phyloP scores from a whole-genome alignment of 2,329 filamentous ascomycete genomes.

The Colletotrichum chrysophilum region DNA sequence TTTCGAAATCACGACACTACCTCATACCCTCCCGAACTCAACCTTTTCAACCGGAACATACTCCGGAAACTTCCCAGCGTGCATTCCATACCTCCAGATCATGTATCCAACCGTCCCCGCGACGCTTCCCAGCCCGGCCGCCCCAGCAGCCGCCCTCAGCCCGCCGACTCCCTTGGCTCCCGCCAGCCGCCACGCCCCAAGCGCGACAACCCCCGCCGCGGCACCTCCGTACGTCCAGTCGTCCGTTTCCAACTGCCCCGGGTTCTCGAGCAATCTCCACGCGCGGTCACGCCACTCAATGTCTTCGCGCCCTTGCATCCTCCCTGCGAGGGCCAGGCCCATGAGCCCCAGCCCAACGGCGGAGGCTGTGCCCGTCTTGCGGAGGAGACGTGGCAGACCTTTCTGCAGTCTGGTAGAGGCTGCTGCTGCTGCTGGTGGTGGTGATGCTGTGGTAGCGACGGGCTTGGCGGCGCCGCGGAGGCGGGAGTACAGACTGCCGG shows the following conservation, averaged over 20 bases:
- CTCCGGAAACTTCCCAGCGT: constrained; percentile 44
- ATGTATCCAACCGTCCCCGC: constrained; percentile 54
- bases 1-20: background rate
- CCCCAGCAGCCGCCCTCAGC: constrained; percentile 47
- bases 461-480: constrained; percentile 21
- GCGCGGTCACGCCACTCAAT: constrained; percentile 70
- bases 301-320: constrained; percentile 61
- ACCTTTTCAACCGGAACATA: constrained; percentile 14
- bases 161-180: constrained; percentile 27
- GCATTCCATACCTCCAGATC: constrained; percentile 54
- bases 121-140: constrained; percentile 52
- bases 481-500: constrained; percentile 32
- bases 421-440: background rate
- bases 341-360: constrained; percentile 49
- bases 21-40: constrained; percentile 13
- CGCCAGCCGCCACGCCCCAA: constrained; percentile 31
- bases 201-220: constrained; percentile 33
- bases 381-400: constrained; percentile 41
- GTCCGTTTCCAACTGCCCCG: constrained; percentile 61
- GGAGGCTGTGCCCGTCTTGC: constrained; percentile 49
- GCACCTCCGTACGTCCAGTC: constrained; percentile 55
- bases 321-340: constrained; percentile 44
- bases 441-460: background rate
- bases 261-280: constrained; percentile 65
- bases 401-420: constrained; percentile 9